Evolutionary conservation across 2,329 filamentous ascomycete species (phyloP).

Genomic region (Curvularia spicifera): DNA sequence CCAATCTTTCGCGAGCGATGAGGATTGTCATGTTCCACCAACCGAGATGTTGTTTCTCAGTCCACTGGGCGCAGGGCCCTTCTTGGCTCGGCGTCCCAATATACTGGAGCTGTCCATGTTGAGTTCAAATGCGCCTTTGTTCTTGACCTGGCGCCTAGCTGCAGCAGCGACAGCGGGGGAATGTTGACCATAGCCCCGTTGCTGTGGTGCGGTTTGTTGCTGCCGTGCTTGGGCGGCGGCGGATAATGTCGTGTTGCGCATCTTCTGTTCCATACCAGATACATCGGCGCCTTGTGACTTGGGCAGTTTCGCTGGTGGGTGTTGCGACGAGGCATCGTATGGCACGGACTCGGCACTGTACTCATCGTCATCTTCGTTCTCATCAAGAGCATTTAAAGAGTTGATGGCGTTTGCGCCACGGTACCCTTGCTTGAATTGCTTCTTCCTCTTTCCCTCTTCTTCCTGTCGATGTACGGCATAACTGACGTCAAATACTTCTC

Average conservation of each 20-base stretch:
- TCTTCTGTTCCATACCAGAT: constrained; percentile 80
- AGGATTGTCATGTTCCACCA: constrained; percentile 43
- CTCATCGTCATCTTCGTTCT: constrained; percentile 70
- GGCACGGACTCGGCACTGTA: constrained; percentile 67
- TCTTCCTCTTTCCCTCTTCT: constrained; percentile 90
- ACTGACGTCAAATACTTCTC: constrained; percentile 97
- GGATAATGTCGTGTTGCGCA: constrained; percentile 80
- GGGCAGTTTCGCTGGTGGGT: constrained; percentile 69
- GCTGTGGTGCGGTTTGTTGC: constrained; percentile 48
- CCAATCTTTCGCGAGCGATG: constrained; percentile 40
- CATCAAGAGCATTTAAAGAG: constrained; percentile 68
- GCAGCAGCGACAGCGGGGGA: constrained; percentile 83
- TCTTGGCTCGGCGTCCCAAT: constrained; percentile 72
- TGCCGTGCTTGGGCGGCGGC: constrained; percentile 68
- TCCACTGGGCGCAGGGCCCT: constrained; percentile 52
- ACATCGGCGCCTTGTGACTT: constrained; percentile 69
- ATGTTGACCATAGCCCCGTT: constrained; percentile 84
- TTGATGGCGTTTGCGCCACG: constrained; percentile 69
- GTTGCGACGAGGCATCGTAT: constrained; percentile 56
- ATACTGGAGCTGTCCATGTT: constrained; percentile 90
- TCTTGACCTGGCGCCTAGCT: constrained; percentile 78
- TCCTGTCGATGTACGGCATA: constrained; percentile 97
- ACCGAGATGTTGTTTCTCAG: constrained; percentile 53
- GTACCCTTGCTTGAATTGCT: constrained; percentile 77
- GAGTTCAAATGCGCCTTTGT: constrained; percentile 87